Percentiles rank a stretch among this genome's conserved stretches.
These are phyloP conservation scores for Calonectria crousiana DNA, from an alignment of 2,329 filamentous ascomycete genomes.

Conservation along the genomic window DNA sequence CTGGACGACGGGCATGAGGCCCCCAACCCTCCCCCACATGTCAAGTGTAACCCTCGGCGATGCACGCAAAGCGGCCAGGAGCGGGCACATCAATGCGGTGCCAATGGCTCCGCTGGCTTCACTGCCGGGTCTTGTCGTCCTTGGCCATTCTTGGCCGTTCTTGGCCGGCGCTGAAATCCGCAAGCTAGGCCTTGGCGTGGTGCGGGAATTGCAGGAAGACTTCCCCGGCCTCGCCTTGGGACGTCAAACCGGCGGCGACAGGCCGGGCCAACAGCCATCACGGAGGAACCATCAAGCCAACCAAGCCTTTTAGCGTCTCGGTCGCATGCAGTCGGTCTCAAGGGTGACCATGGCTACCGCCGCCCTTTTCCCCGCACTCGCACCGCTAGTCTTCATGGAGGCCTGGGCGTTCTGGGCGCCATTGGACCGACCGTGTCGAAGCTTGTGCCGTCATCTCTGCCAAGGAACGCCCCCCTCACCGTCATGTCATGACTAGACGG, in stretches of 20 bases:
- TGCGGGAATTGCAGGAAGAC: conserved; percentile 19
- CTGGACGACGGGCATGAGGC: background rate
- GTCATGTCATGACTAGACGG: conserved; percentile 31
- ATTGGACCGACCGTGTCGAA: conserved; percentile 32
- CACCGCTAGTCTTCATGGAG: conserved; percentile 30
- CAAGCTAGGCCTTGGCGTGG: background rate
- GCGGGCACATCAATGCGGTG: background rate
- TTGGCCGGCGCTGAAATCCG: background rate
- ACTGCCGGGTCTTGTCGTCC: background rate
- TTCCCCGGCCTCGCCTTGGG: conserved; percentile 3
- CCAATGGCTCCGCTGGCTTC: background rate
- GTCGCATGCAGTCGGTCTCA: conserved; percentile 23
- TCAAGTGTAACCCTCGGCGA: conserved; percentile 1
- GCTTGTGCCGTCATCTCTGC: conserved; percentile 24
- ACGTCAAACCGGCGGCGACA: conserved; percentile 20
- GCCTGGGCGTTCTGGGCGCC: conserved; percentile 13
- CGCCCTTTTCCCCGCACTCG: conserved; percentile 40
- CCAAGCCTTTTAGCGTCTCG: conserved; percentile 42
- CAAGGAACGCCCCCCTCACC: conserved; percentile 32
- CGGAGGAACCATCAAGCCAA: conserved; percentile 22
- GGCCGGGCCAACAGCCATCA: conserved; percentile 11
- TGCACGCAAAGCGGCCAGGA: background rate
- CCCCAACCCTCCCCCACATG: conserved; percentile 10
- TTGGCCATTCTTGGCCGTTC: background rate
- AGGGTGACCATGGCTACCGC: conserved; percentile 32